These are phyloP conservation scores for Epichloe aotearoae DNA, from an alignment of 2,329 filamentous ascomycete genomes.

Conservation along the genomic window DNA sequence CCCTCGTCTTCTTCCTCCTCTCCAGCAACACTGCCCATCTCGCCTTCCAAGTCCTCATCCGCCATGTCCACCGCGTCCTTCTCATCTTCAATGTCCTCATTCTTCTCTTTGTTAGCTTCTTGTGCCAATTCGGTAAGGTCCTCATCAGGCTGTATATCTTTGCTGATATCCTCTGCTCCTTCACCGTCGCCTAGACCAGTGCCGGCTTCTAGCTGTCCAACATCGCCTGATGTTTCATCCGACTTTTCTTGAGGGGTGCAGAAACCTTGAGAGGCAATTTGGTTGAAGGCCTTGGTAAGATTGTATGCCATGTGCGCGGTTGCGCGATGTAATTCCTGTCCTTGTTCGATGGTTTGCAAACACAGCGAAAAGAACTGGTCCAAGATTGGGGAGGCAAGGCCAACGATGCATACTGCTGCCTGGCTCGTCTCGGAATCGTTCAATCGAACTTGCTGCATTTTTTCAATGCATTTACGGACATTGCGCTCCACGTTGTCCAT, in stretches of 20 bases:
- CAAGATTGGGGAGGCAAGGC: slow-evolving; percentile 49
- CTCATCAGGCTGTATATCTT: slow-evolving; percentile 88
- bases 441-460: slow-evolving; percentile 21
- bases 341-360: slow-evolving; percentile 41
- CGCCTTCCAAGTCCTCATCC: slow-evolving; percentile 80
- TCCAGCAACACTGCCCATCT: slow-evolving; percentile 53
- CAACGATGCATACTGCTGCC: slow-evolving; percentile 19
- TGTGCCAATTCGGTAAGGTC: slow-evolving; percentile 85
- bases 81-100: slow-evolving; percentile 60
- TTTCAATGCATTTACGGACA: slow-evolving; percentile 24
- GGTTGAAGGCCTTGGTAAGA: slow-evolving; percentile 63
- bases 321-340: slow-evolving; percentile 52
- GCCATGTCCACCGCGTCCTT: slow-evolving; percentile 87
- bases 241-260: slow-evolving; percentile 78
- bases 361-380: slow-evolving; percentile 57
- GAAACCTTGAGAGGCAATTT: slow-evolving; percentile 75
- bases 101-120: slow-evolving; percentile 56
- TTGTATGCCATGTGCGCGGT: slow-evolving; percentile 63
- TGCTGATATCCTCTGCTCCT: slow-evolving; percentile 93
- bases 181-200: slow-evolving; percentile 92
- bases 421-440: slow-evolving; percentile 13
- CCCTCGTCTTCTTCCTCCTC: slow-evolving; percentile 48
- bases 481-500: slow-evolving; percentile 38
- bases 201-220: slow-evolving; percentile 74
- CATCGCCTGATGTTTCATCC: slow-evolving; percentile 53